Conservation (phyloP, 2,329 filamentous ascomycete species). For the Aspergillus ruber region DNA sequence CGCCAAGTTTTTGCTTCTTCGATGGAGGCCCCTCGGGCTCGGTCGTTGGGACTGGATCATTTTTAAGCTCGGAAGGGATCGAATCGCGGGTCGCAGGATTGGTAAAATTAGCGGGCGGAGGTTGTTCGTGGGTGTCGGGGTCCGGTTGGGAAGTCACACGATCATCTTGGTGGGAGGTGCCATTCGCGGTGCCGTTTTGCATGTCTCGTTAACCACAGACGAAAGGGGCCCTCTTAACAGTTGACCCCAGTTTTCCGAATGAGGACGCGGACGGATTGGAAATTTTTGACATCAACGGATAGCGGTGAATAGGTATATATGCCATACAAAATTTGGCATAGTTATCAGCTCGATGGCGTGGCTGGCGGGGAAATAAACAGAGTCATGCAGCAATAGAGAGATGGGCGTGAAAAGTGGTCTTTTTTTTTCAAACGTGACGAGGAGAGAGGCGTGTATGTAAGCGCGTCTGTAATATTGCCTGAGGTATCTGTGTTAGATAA, state of each 20-base stretch:
- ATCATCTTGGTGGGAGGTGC: slow-evolving; percentile 36
- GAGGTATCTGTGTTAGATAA: slow-evolving; percentile 12
- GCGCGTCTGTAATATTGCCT: slow-evolving; percentile 18
- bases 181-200: slow-evolving; percentile 41
- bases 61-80: slow-evolving; percentile 22
- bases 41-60: slow-evolving; percentile 21
- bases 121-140: slow-evolving; percentile 14
- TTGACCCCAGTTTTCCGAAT: slow-evolving; percentile 42
- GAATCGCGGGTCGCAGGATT: slow-evolving; percentile 18
- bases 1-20: slow-evolving; percentile 41
- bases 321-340: slow-evolving; percentile 39
- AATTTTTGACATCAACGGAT: slow-evolving; percentile 37
- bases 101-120: slow-evolving; percentile 13
- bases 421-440: slow-evolving; percentile 32
- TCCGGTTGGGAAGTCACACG: slow-evolving; percentile 27
- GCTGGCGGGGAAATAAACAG: slow-evolving; percentile 30
- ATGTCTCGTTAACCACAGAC: slow-evolving; percentile 37
- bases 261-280: slow-evolving; percentile 29
- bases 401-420: slow-evolving; percentile 33
- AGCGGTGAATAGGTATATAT: slow-evolving; percentile 23
- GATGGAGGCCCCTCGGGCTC: slow-evolving; percentile 35
- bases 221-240: slow-evolving; percentile 36
- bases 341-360: slow-evolving; percentile 37
- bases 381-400: slow-evolving; percentile 13
- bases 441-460: slow-evolving; percentile 25